These are phyloP conservation scores for Fusarium verrucosum DNA, from an alignment of 2,329 filamentous ascomycete species.

Conservation along the genomic window DNA sequence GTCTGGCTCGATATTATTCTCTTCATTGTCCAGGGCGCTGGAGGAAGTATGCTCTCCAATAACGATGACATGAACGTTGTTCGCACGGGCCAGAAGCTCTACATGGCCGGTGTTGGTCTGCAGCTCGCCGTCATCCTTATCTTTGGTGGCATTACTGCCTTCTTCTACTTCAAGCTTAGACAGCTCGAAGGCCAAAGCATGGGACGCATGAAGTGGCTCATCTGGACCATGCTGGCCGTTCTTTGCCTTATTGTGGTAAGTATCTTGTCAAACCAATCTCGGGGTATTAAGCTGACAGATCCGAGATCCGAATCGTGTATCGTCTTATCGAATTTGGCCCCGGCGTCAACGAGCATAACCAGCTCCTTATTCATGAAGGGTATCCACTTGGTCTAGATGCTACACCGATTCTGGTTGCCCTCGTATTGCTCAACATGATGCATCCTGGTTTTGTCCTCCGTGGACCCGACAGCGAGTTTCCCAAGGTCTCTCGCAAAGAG, in stretches of 20 bases:
- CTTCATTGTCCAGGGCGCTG: constrained; percentile 57
- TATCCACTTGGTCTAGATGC: constrained; percentile 64
- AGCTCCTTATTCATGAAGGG: constrained; percentile 59
- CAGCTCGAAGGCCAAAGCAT: constrained; percentile 38
- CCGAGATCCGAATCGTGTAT: constrained; percentile 66
- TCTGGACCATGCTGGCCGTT: constrained; percentile 48
- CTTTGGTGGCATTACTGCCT: constrained; percentile 49
- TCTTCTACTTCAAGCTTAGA: constrained; percentile 48
- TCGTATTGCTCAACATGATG: constrained; percentile 52
- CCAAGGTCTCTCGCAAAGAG: constrained; percentile 52
- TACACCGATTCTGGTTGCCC: constrained; percentile 63
- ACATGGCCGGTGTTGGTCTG: constrained; percentile 51
- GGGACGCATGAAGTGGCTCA: constrained; percentile 47
- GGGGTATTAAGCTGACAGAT: constrained; percentile 7
- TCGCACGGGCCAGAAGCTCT: constrained; percentile 51
- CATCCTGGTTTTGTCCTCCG: constrained; percentile 60
- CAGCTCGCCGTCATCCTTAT: constrained; percentile 52
- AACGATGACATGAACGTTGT: constrained; percentile 39
- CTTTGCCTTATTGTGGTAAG: constrained; percentile 51
- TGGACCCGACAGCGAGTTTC: constrained; percentile 58
- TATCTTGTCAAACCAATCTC: not conserved
- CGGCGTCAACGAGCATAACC: constrained; percentile 55
- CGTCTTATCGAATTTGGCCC: constrained; percentile 65
- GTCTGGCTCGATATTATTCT: constrained; percentile 59
- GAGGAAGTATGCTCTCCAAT: constrained; percentile 51